These are phyloP conservation scores for Neoboletus magnificus DNA, from an alignment of 768 basidiomycete species.

Conservation along the genomic window DNA sequence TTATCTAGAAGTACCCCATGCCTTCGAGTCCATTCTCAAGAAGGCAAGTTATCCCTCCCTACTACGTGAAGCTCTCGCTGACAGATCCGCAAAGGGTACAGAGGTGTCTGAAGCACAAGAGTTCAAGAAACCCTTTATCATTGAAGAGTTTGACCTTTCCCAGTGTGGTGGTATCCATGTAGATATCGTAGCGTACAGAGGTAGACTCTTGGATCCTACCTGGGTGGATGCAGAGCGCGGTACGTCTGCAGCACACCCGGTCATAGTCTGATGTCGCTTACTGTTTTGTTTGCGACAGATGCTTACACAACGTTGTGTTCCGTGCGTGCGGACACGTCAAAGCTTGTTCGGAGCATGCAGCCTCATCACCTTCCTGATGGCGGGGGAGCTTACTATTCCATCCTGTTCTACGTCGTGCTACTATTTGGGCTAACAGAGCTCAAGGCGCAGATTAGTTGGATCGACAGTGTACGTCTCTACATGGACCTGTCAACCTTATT, in stretches of 20 bases:
- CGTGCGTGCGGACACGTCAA: conserved; percentile 11
- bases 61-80: not conserved
- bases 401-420: conserved; percentile 37
- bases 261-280: not conserved
- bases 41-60: not conserved
- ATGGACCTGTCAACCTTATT: too few species aligned
- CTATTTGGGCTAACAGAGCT: conserved; percentile 52
- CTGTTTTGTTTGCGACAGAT: not conserved
- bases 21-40: conserved; percentile 10
- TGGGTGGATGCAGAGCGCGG: conserved; percentile 10
- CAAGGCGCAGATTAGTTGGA: conserved; percentile 50
- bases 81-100: conserved; percentile 1
- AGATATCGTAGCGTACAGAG: conserved; percentile 16
- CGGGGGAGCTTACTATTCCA: conserved; percentile 11
- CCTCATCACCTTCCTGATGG: conserved; percentile 10
- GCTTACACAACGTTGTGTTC: conserved; percentile 10
- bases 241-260: not conserved
- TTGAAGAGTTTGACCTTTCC: conserved; percentile 15
- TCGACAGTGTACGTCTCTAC: conserved; percentile 33
- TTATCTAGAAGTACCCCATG: conserved; percentile 4
- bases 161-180: conserved; percentile 12
- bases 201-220: not conserved
- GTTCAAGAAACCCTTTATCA: conserved; percentile 12
- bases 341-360: conserved; percentile 8
- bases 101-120: conserved; percentile 14